Conservation (phyloP, 1,284 basidiomycete genomes). For the Cutaneotrichosporon cutaneum region DNA sequence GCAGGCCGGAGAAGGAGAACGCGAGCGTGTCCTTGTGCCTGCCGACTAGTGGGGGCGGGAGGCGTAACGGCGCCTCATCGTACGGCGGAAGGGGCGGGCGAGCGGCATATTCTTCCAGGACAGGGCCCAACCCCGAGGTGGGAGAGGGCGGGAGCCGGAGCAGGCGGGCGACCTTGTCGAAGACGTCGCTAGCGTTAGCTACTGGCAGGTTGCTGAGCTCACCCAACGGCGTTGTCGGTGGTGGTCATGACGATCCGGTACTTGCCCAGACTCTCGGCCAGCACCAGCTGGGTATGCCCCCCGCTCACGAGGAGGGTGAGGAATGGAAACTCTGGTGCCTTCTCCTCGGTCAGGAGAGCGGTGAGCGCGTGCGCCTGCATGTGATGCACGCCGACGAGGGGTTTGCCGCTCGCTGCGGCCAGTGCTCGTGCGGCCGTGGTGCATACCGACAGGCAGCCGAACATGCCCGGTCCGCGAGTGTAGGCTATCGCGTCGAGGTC, state of each 20-base stretch:
- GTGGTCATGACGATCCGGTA: slow-evolving; percentile 76
- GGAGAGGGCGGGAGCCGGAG: slow-evolving; percentile 65
- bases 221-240: slow-evolving; percentile 71
- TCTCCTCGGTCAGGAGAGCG: slow-evolving; percentile 64
- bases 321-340: slow-evolving; percentile 74
- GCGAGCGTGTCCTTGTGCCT: slow-evolving; percentile 48
- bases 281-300: slow-evolving; percentile 83
- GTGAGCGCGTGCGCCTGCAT: slow-evolving; percentile 98
- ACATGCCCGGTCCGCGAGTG: slow-evolving; percentile 85
- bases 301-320: slow-evolving; percentile 83
- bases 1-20: slow-evolving; percentile 75
- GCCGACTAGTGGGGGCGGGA: slow-evolving; percentile 59
- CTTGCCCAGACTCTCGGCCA: slow-evolving; percentile 61
- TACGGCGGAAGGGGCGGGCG: slow-evolving; percentile 33
- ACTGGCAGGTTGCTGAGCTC: slow-evolving; percentile 17
- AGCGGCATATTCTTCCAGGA: slow-evolving; percentile 65
- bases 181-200: slow-evolving; percentile 58
- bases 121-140: slow-evolving; percentile 66
- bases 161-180: slow-evolving; percentile 74
- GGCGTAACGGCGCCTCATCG: slow-evolving; percentile 48
- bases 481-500: slow-evolving; percentile 85
- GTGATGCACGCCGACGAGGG: slow-evolving; percentile 85
- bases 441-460: slow-evolving; percentile 72
- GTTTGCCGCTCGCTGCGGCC: slow-evolving; percentile 71
- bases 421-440: slow-evolving; percentile 76